Percentiles rank a stretch among this genome's conserved stretches.
Evolutionary conservation across 1,139 yeast genomes (phyloP).

Genomic region (Taphrina communis): DNA sequence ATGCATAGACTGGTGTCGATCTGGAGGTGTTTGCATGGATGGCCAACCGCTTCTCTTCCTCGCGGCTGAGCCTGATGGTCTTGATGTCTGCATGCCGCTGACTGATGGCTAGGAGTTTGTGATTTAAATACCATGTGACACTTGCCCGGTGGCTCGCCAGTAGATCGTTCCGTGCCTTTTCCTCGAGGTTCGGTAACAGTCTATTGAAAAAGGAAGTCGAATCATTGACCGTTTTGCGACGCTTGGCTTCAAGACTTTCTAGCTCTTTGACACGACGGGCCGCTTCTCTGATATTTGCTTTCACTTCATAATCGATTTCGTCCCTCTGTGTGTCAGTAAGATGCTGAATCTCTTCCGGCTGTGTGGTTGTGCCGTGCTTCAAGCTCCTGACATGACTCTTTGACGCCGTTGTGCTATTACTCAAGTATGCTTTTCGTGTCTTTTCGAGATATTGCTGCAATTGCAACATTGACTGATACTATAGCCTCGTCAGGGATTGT

Average conservation of each 20-base stretch:
- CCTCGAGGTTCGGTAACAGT: slow-evolving; percentile 48
- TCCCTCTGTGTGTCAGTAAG: slow-evolving; percentile 54
- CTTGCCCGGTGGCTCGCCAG: slow-evolving; percentile 46
- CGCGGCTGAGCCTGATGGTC: slow-evolving; percentile 52
- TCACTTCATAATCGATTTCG: slow-evolving; percentile 55
- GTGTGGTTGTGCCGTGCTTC: slow-evolving; percentile 4
- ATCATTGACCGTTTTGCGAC: slow-evolving; percentile 21
- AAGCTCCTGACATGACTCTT: slow-evolving; percentile 12
- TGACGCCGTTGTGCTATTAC: slow-evolving; percentile 15
- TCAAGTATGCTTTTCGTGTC: slow-evolving; percentile 26
- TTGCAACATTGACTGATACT: slow-evolving; percentile 17
- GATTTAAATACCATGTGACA: slow-evolving; percentile 46
- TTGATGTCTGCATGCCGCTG: slow-evolving; percentile 53
- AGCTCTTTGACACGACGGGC: slow-evolving; percentile 51
- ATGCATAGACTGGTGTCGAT: slow-evolving; percentile 23
- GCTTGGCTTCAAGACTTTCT: slow-evolving; percentile 48
- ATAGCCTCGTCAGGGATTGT: background rate
- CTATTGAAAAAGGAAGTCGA: slow-evolving; percentile 43
- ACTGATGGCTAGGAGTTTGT: slow-evolving; percentile 50
- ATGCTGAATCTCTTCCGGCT: slow-evolving; percentile 20
- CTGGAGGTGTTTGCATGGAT: slow-evolving; percentile 22
- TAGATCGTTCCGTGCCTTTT: slow-evolving; percentile 50
- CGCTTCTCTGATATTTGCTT: slow-evolving; percentile 52
- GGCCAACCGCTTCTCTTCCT: slow-evolving; percentile 49
- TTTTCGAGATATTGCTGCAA: slow-evolving; percentile 12